Base-by-base conservation (phyloP, 805 yeast genomes). In the Ogataea neopini region DNA sequence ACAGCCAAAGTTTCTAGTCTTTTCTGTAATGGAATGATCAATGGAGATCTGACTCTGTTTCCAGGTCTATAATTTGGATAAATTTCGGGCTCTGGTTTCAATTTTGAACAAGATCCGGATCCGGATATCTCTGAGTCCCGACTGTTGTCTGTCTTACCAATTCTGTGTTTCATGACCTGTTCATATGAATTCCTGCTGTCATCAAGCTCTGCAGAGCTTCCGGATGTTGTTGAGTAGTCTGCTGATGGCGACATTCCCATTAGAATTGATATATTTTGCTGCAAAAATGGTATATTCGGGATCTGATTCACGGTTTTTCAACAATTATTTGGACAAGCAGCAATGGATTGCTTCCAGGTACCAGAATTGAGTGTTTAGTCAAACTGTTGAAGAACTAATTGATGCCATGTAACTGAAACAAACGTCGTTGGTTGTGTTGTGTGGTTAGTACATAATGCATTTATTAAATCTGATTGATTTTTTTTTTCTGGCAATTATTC, bases 1-100 rank as follows among this genome's bases (percentile, higher is more conserved):
- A 88, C 79, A 1, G 81, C 81, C 3, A 84, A 58, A 0, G 92
- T 88, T 54, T 89, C 84, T 14, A 81, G 58, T 41, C 96, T 68
- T 51, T 84, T 71, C 22, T 66, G 59, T 43, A 77, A 55, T 1
- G 92, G 88, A 2, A 83, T 77, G 14, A 64, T 68, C 43, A 74
- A 67, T 5, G 84, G 88, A 3, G 86, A 86, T 58, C 78, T 68
- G 11, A 74, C 56, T 70, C 79, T 38, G 34, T 58, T 51, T 4
- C 53, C 48, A 2, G 63, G 60, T 38, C 61, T 44, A 41, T 58
- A 58, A 7, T 42, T 47, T 1, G 60, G 58, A 37, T 48, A 57
- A 3, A 15, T 17, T 30, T 8, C 34, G 9, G 17, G 15, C 5
- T 14, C 18, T 18, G 34, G 14, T n/a, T 28, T 28, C 4, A n/a